Percentiles rank a stretch among this genome's conserved stretches.
phyloP scores from a whole-genome alignment of 2,329 filamentous ascomycete species.

The Xylaria multiplex region DNA sequence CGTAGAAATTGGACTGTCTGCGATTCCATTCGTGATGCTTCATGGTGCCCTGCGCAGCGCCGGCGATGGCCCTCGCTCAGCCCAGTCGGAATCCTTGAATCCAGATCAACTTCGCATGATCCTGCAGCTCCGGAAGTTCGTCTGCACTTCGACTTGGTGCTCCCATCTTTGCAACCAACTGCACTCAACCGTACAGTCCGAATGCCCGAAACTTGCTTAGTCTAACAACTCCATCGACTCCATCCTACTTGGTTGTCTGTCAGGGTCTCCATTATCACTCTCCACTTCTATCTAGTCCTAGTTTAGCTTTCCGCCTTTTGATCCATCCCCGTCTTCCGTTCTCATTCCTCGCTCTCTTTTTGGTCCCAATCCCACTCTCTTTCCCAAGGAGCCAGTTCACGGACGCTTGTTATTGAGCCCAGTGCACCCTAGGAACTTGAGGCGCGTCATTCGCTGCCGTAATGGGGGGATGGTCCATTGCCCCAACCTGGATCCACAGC shows the following conservation, averaged over 20 bases:
- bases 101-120: conserved; percentile 30
- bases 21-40: conserved; percentile 24
- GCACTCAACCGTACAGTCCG: conserved; percentile 22
- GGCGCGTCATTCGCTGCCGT: conserved; percentile 27
- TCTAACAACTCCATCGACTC: conserved; percentile 22
- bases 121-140: conserved; percentile 35
- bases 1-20: conserved; percentile 13
- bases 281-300: conserved; percentile 33
- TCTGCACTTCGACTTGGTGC: conserved; percentile 19
- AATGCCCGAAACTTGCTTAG: conserved; percentile 31
- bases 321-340: conserved; percentile 17
- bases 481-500: conserved; percentile 26
- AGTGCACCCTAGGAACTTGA: conserved; percentile 15
- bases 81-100: conserved; percentile 30
- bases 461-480: conserved; percentile 29
- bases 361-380: conserved; percentile 14
- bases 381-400: conserved; percentile 9
- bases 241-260: conserved; percentile 27
- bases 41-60: conserved; percentile 12
- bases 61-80: conserved; percentile 21
- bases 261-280: conserved; percentile 29
- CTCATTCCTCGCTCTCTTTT: conserved; percentile 14
- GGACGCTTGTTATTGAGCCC: conserved; percentile 13
- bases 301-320: conserved; percentile 26
- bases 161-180: conserved; percentile 25